phyloP scores from a whole-genome alignment of 2,329 filamentous ascomycete genomes.

The Paramyrothecium sp. region DNA sequence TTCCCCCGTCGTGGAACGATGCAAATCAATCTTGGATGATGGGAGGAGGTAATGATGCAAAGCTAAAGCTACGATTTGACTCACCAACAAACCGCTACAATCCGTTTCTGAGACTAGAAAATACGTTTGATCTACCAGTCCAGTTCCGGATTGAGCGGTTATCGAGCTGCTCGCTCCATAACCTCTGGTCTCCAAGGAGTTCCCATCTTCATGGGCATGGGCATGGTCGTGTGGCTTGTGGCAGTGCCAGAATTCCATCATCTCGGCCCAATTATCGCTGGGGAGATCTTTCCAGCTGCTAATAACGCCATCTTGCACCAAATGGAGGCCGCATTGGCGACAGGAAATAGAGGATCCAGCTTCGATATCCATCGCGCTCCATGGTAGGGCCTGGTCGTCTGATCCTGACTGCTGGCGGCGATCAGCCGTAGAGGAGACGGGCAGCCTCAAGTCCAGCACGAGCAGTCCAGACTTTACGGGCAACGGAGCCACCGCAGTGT shows the following conservation, averaged over 20 bases:
- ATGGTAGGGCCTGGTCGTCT: constrained; percentile 46
- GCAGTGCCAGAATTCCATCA: constrained; percentile 99
- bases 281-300: constrained; percentile 85
- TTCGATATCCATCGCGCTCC: constrained; percentile 52
- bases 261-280: constrained; percentile 97
- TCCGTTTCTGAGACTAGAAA: constrained; percentile 71
- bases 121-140: constrained; percentile 78
- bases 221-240: constrained; percentile 77
- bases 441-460: constrained; percentile 54
- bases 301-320: constrained; percentile 39
- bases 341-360: constrained; percentile 39
- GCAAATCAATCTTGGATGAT: constrained; percentile 4
- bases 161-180: constrained; percentile 83
- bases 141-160: constrained; percentile 61
- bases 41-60: constrained; percentile 7
- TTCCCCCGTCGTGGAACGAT: constrained; percentile 27
- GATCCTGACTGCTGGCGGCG: constrained; percentile 21
- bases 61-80: constrained; percentile 14
- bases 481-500: constrained; percentile 32
- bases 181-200: constrained; percentile 62
- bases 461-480: constrained; percentile 26
- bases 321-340: constrained; percentile 32
- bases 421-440: constrained; percentile 27
- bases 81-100: constrained; percentile 47
- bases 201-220: constrained; percentile 42